Conservation (phyloP, 495 filamentous ascomycete genomes). For the Talaromyces stipitatus region DNA sequence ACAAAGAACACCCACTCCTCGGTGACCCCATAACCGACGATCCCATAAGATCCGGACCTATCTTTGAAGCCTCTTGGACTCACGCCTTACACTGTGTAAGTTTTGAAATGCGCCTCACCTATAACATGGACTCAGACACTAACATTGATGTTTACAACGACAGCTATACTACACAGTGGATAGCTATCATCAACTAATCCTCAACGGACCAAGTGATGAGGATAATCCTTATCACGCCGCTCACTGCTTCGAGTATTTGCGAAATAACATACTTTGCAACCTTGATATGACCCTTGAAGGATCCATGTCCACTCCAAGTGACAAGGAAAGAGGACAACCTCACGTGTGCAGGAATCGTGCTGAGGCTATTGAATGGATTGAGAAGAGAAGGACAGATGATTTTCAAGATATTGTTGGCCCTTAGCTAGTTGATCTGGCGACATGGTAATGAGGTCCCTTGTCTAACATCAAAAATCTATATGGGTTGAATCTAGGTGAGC, state of each 20-base stretch:
- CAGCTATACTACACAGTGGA: conserved; percentile 21
- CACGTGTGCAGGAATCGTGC: conserved; percentile 22
- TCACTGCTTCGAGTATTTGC: conserved; percentile 24
- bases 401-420: conserved; percentile 21
- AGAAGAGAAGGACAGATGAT: conserved; percentile 22
- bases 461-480: no score
- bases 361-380: conserved; percentile 22
- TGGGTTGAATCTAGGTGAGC: no score
- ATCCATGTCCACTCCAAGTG: conserved; percentile 11
- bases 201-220: conserved; percentile 12
- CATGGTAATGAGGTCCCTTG: no score
- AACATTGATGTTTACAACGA: no score
- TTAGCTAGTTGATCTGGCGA: background rate
- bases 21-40: conserved; percentile 20
- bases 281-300: conserved; percentile 24
- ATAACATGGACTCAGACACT: background rate
- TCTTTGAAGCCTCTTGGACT: conserved; percentile 25
- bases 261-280: conserved; percentile 20
- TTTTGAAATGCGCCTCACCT: background rate
- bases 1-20: conserved; percentile 17
- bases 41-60: conserved; percentile 17
- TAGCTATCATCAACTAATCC: conserved; percentile 19
- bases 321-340: conserved; percentile 16
- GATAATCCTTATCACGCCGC: conserved; percentile 19
- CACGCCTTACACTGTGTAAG: conserved; percentile 19